Conservation (phyloP, 2,329 filamentous ascomycete genomes). For the Colletotrichum coccodes region DNA sequence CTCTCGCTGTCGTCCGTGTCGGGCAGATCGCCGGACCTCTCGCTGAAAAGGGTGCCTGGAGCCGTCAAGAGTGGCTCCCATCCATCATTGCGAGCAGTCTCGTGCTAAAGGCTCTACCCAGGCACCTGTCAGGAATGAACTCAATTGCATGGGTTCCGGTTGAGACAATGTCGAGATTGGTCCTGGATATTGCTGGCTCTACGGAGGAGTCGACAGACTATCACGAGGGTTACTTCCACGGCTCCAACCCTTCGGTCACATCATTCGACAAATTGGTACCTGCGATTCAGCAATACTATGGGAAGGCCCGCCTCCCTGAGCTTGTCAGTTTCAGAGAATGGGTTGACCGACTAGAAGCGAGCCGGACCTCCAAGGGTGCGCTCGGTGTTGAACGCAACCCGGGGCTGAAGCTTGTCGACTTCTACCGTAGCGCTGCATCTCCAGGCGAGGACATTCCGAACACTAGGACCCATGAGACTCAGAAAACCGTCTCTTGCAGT, state of each 20-base stretch:
- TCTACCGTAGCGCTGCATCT: constrained; percentile 49
- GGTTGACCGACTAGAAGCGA: constrained; percentile 55
- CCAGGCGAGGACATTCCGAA: neutral
- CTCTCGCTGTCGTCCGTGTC: constrained; percentile 18
- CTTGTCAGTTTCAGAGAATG: constrained; percentile 55
- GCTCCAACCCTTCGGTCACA: constrained; percentile 50
- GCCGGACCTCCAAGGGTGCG: constrained; percentile 43
- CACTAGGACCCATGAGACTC: constrained; percentile 50
- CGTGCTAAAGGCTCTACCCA: constrained; percentile 57
- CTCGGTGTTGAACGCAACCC: constrained; percentile 54
- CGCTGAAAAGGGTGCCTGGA: constrained; percentile 20
- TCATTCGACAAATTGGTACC: constrained; percentile 52
- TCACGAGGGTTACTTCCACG: constrained; percentile 22
- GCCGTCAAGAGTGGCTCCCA: constrained; percentile 32
- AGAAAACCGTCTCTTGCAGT: constrained; percentile 50
- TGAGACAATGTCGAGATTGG: constrained; percentile 55
- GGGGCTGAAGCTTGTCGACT: constrained; percentile 62
- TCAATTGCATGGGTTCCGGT: constrained; percentile 65
- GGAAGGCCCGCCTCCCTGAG: constrained; percentile 45
- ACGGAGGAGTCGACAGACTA: constrained; percentile 16
- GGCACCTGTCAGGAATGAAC: constrained; percentile 52
- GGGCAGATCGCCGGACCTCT: constrained; percentile 33
- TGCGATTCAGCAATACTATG: constrained; percentile 53
- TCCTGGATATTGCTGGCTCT: constrained; percentile 55
- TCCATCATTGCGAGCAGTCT: constrained; percentile 53